Evolutionary conservation across 2,329 filamentous ascomycete genomes (phyloP).

Genomic region (Cladobotryum mycophilum): DNA sequence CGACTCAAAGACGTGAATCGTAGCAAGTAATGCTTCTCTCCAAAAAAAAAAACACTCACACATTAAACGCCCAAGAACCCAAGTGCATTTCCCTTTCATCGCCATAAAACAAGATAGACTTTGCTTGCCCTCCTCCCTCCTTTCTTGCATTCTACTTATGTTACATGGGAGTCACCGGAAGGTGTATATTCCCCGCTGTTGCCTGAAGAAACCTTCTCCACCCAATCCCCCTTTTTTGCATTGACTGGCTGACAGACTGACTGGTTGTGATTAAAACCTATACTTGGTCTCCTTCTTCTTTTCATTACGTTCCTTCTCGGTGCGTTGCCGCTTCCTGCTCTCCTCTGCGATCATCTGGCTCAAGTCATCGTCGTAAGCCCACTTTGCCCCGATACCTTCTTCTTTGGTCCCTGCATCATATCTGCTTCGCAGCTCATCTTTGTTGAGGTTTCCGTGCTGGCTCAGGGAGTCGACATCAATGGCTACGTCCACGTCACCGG

Average conservation of each 20-base stretch:
- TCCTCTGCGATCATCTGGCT: conserved; percentile 95
- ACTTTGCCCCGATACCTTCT: conserved; percentile 61
- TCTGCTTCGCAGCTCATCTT: conserved; percentile 71
- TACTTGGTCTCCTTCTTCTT: conserved; percentile 55
- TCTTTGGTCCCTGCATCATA: conserved; percentile 69
- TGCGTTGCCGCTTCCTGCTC: conserved; percentile 81
- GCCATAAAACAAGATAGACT: no score
- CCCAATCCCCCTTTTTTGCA: neutral
- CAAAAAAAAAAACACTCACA: no score
- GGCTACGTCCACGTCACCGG: conserved; percentile 87
- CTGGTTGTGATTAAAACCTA: conserved; percentile 31
- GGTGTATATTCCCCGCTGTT: neutral
- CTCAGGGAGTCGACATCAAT: conserved; percentile 79
- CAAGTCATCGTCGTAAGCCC: conserved; percentile 78
- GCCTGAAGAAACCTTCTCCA: neutral
- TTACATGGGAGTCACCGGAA: no score
- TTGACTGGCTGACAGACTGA: no score
- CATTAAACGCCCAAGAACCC: no score
- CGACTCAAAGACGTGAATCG: no score
- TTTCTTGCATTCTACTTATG: no score
- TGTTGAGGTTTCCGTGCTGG: conserved; percentile 69
- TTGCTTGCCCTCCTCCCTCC: no score
- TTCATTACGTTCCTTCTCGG: conserved; percentile 71
- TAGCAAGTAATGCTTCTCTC: no score
- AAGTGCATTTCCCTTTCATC: no score